phyloP scores from a whole-genome alignment of 306 rosid species.

The Albizia julibrissin region DNA sequence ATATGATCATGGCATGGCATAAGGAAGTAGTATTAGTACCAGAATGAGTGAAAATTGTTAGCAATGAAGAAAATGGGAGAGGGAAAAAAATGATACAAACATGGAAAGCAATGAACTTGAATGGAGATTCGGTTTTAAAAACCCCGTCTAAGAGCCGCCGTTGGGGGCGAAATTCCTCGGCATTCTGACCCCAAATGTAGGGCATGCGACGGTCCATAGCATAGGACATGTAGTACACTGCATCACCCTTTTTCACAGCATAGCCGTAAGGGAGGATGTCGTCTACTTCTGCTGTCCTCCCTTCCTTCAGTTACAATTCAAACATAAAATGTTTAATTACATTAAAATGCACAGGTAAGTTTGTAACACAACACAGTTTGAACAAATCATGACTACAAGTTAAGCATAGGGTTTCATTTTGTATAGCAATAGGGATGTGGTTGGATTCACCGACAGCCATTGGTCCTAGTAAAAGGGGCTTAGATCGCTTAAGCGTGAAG shows the following conservation, averaged over 20 bases:
- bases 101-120: constrained; percentile 75
- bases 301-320: constrained; percentile 45
- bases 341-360: background rate
- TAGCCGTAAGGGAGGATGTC: constrained; percentile 78
- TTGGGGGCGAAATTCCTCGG: constrained; percentile 61
- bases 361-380: background rate
- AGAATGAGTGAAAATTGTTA: background rate
- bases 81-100: constrained; percentile 38
- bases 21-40: too few species aligned
- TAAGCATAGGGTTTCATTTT: background rate
- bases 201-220: too few species aligned
- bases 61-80: background rate
- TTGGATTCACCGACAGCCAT: too few species aligned
- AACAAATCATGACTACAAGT: background rate
- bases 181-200: constrained; percentile 74
- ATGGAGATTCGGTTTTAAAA: constrained; percentile 67
- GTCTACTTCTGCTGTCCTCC: constrained; percentile 48
- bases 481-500: too few species aligned
- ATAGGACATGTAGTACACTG: too few species aligned
- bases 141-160: constrained; percentile 66
- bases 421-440: background rate
- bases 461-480: too few species aligned
- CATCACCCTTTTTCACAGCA: too few species aligned
- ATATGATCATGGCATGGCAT: too few species aligned
- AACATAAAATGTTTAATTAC: background rate